Evolutionary conservation across 2,329 filamentous ascomycete species (phyloP), one percentile per base, ranked within the genome.

Genomic region (Alternaria rosae): DNA sequence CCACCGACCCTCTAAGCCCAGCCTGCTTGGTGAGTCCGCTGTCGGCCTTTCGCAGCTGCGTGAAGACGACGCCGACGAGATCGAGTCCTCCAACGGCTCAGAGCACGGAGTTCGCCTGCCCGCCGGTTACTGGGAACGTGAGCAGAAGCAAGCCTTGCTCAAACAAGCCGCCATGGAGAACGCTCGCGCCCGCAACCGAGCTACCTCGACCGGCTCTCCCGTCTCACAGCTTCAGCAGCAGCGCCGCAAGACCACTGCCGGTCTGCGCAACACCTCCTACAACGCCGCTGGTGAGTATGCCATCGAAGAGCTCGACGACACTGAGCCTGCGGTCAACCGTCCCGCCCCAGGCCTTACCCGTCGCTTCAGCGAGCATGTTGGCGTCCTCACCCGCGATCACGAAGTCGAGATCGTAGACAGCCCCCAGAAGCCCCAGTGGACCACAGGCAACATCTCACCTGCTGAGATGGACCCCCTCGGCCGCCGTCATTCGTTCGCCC

Each of bases 1-100:
- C 70, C 91, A 95, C 76, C 88, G 93, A 35, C 91, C 92, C 5
- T 96, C 93, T 13, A 88, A 90, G 54, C 90, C 90, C 38, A 92
- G 90, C 73, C 89, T 92, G 85, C 82, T 92, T 28, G 92, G 90
- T 65, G 90, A 92, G 73, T 68, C 72, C 21, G 67, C 67, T 25
- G 61, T 68, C 15, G 71, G 73, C 17, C 65, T 78, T 7, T 71
- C 72, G 3, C 76, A 78, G 57, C 64, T 78, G 8, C 75, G 75
- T 21, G 77, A 79, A 55, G 77, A 79, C 72, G 76, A 79, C 25
- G 67, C 87, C 35, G 92, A 91, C 70, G 86, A 93, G 35, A 89
- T 91, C n/a, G 87, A 88, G 66, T 88, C 84, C 58, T 79, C 84
- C 10, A 85, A 84, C 64, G 87, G 86, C 41, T 86, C 86, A 4